Base-by-base conservation (phyloP, 2,329 filamentous ascomycete species). In the Exophiala lecanii-corni region DNA sequence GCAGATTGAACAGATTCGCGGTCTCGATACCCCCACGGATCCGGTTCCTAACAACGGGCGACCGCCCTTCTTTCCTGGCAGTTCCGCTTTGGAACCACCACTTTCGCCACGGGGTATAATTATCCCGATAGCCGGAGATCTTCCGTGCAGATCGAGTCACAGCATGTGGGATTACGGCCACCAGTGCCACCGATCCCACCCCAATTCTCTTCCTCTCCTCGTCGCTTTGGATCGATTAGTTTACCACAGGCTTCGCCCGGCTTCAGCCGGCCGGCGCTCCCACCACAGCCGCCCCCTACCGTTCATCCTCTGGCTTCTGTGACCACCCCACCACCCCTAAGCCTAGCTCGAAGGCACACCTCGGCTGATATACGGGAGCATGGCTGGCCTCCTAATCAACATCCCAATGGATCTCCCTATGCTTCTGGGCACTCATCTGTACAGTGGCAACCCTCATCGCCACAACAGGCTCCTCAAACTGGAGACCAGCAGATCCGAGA, bases 311-410 rank as follows among this genome's bases (percentile, higher is more conserved):
- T 78, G 25, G 72, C 76, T n/a, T 71, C 69, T 41, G 72, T 72
- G 44, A 66, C 70, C 15, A 78, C 78, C 26, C 49, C 47, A n/a
- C 74, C 77, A 17, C 74, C 76, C 1, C 76, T 79, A 43, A 89
- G 81, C 57, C 73, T 95, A 35, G 78, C 81, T 33, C 82, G 91
- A 51, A 80, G 91, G 49, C 92, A 98, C 66, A 98, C 92, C 2
- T 91, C 89, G 28, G 92, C 92, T 45, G 92, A 98, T 62, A 97
- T 98, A 55, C 83, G 92, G 40, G 84, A 89, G 56, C 84, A 89
- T 60, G 87, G 84, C 26, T 91, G 86, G 81, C 82, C 73, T 73
- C 42, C 47, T 16, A 51, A 69, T 28, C 67, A 13, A 61, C 49
- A 43, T 49, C 46, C 44, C 44, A 56, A 50, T 60, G 63, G 30